Base-by-base conservation (phyloP, 2,329 filamentous ascomycete genomes). In the Lithohypha guttulata region DNA sequence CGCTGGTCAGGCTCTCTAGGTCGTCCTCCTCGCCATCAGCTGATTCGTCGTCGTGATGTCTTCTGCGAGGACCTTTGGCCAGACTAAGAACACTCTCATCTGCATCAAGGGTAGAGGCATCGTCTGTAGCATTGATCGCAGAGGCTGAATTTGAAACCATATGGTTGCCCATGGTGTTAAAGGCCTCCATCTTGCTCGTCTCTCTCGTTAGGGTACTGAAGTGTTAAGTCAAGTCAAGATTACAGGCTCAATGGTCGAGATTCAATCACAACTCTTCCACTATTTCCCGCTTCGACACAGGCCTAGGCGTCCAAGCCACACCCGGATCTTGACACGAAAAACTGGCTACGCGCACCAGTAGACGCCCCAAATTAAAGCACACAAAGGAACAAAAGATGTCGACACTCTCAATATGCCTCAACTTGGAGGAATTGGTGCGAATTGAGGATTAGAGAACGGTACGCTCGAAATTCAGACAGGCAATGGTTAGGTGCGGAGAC, bases 81-180 rank as follows among this genome's bases (percentile, higher is more conserved):
- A 69, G 73, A 70, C 67, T 81, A 32, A 93, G 73, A 48, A 89
- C 71, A 64, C 74, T 83, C 63, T 93, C 86, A 55, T 93, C 85
- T 22, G 77, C 69, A 50, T 85, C 81, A 55, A 81, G 70, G 26
- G 74, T 73, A 27, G 78, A 81, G 21, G 81, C 77, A 63, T 93
- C 85, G 55, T 83, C 77, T 54, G 76, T 81, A 49, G 86, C 86
- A 55, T 93, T 93, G 62, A 95, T 94, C 46, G 81, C 84, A 44
- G 81, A 79, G 39, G 80, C 82, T 37, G 81, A 85, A 63, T 87
- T 82, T 55, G 82, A 86, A 56, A 91, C 78, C 52, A 87, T 68
- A 63, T 87, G 81, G 65, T 91, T 93, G 55, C 81, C 83, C 55
- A 89, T 76, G 63, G 91, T 81, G 47, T 81, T 89, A 59, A 93